Percentiles rank a stretch among this genome's conserved stretches.
Evolutionary conservation across 2,329 filamentous ascomycete genomes (phyloP).

Genomic region (Penicillium sp.): DNA sequence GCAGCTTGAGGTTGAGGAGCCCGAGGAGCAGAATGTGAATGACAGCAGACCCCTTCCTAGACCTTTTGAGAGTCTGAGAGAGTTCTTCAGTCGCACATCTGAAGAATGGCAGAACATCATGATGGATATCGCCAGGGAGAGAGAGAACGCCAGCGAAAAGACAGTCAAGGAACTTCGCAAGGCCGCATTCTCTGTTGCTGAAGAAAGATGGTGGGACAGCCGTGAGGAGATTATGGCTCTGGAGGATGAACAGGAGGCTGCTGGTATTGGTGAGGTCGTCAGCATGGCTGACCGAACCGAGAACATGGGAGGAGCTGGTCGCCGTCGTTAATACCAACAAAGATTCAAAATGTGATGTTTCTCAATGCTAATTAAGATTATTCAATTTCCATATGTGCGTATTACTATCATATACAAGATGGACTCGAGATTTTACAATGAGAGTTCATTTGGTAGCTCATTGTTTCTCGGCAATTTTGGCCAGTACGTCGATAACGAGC

Average conservation of each 20-base stretch:
- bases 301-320: conserved; percentile 49
- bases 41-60: conserved; percentile 75
- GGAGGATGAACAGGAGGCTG: conserved; percentile 94
- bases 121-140: conserved; percentile 71
- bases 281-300: conserved; percentile 73
- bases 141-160: conserved; percentile 58
- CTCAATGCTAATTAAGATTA: neutral
- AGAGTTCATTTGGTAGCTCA: neutral
- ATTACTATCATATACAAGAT: neutral
- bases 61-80: conserved; percentile 85
- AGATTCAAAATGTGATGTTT: neutral
- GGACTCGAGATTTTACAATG: neutral
- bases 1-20: conserved; percentile 41
- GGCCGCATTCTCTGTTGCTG: conserved; percentile 83
- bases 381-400: neutral
- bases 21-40: conserved; percentile 54
- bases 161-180: conserved; percentile 90
- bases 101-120: conserved; percentile 88
- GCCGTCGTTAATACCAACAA: conserved; percentile 42
- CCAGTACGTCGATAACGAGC: conserved; percentile 66
- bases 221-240: conserved; percentile 87
- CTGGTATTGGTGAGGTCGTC: conserved; percentile 92
- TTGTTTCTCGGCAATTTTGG: conserved; percentile 42
- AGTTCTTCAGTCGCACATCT: conserved; percentile 87
- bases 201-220: conserved; percentile 99